Conservation (phyloP, 306 rosid species). For the Vigna angularis region DNA sequence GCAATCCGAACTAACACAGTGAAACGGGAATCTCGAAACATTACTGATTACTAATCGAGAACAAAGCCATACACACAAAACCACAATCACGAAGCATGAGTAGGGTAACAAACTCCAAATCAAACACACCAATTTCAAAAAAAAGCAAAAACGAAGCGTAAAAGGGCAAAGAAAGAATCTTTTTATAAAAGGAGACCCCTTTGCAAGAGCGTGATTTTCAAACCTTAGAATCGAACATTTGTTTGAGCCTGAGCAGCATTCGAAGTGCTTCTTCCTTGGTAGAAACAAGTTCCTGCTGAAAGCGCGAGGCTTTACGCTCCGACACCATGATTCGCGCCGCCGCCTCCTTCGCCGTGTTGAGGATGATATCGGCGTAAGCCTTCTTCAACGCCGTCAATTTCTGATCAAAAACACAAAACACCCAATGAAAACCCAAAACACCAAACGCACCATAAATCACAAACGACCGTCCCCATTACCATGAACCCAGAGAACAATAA, state of each 20-base stretch:
- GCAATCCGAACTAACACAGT: slow-evolving; percentile 28
- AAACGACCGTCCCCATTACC: slow-evolving; percentile 33
- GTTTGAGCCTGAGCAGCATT: slow-evolving; percentile 81
- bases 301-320: slow-evolving; percentile 66
- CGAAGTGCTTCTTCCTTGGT: slow-evolving; percentile 73
- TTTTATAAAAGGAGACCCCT: slow-evolving; percentile 24
- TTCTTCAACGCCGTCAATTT: slow-evolving; percentile 84
- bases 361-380: slow-evolving; percentile 84
- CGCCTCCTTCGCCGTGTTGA: slow-evolving; percentile 84
- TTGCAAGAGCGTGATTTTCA: neutral
- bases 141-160: neutral
- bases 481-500: neutral
- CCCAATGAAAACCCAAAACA: slow-evolving; percentile 37
- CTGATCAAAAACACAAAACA: slow-evolving; percentile 50
- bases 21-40: slow-evolving; percentile 40
- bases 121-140: slow-evolving; percentile 31
- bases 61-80: slow-evolving; percentile 42
- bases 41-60: slow-evolving; percentile 26
- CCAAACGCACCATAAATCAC: slow-evolving; percentile 31
- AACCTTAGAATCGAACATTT: slow-evolving; percentile 82
- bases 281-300: slow-evolving; percentile 63
- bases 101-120: slow-evolving; percentile 32
- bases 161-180: slow-evolving; percentile 13
- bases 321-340: slow-evolving; percentile 80
- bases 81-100: slow-evolving; percentile 40